Percentiles rank a stretch among this genome's conserved stretches.
phyloP scores from a whole-genome alignment of 495 filamentous ascomycete species.

The Penicillium subrubescens region DNA sequence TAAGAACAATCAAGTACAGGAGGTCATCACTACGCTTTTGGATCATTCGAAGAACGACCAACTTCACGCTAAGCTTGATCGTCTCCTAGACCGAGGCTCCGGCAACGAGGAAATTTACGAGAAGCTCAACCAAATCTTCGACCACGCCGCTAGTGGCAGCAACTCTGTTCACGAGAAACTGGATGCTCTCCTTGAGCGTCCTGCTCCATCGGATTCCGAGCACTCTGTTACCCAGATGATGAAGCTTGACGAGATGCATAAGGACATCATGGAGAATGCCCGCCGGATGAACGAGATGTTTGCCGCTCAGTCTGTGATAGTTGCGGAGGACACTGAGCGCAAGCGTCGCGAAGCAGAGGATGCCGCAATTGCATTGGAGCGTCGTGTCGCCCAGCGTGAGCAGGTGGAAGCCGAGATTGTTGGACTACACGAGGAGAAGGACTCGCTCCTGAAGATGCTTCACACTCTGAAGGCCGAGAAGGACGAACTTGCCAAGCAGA shows the following conservation, averaged over 20 bases:
- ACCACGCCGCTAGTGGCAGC: constrained; percentile 46
- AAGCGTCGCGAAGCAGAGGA: constrained; percentile 83
- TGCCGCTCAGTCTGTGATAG: constrained; percentile 72
- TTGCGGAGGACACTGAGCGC: constrained; percentile 76
- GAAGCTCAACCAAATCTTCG: constrained; percentile 62
- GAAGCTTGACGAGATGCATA: constrained; percentile 85
- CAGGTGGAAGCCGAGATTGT: constrained; percentile 73
- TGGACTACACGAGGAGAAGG: constrained; percentile 64
- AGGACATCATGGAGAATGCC: constrained; percentile 84
- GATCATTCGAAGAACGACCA: constrained; percentile 53
- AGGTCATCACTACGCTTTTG: constrained; percentile 81
- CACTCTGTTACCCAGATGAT: constrained; percentile 63
- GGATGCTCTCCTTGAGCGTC: constrained; percentile 38
- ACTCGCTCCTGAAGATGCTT: constrained; percentile 59
- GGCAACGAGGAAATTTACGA: constrained; percentile 54
- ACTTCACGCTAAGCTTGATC: constrained; percentile 46
- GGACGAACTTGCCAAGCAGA: constrained; percentile 71
- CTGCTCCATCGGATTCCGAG: constrained; percentile 33
- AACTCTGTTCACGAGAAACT: constrained; percentile 80
- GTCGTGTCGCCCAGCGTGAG: constrained; percentile 74
- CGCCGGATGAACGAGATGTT: constrained; percentile 86
- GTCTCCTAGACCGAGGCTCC: constrained; percentile 63
- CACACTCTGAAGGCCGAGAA: constrained; percentile 64
- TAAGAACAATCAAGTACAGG: constrained; percentile 60
- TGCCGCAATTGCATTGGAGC: constrained; percentile 77